phyloP scores from a whole-genome alignment of 768 basidiomycete genomes.

The Psilocybe tampanensis region DNA sequence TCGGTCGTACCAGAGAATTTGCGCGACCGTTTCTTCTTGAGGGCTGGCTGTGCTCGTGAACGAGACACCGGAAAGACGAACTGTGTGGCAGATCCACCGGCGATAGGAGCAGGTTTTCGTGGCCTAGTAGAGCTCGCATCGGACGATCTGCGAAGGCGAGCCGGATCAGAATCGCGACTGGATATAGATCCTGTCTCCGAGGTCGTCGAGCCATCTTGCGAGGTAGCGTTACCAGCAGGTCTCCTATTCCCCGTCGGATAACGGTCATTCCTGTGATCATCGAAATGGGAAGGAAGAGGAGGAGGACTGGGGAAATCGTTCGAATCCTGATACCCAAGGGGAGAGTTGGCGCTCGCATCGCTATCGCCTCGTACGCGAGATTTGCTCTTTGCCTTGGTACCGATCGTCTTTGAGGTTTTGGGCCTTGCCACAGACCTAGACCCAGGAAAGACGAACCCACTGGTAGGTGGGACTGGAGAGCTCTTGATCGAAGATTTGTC shows the following conservation, averaged over 20 bases:
- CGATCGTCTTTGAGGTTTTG: slow-evolving; percentile 22
- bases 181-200: slow-evolving; percentile 8
- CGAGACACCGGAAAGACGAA: slow-evolving; percentile 22
- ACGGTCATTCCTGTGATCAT: not conserved
- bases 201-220: not conserved
- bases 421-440: slow-evolving; percentile 27
- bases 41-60: slow-evolving; percentile 23
- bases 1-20: slow-evolving; percentile 1
- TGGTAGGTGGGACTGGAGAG: slow-evolving; percentile 7
- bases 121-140: not conserved
- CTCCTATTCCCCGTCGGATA: not conserved
- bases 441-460: slow-evolving; percentile 28
- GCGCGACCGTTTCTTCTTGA: slow-evolving; percentile 6
- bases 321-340: not conserved
- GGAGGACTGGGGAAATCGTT: not conserved
- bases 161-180: slow-evolving; percentile 10
- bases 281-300: not conserved
- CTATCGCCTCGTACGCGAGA: not conserved
- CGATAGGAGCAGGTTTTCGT: not conserved
- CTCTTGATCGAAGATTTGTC: not conserved
- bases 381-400: slow-evolving; percentile 8
- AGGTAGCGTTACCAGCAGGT: not conserved
- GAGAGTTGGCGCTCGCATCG: not conserved
- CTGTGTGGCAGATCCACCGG: slow-evolving; percentile 4
- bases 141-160: not conserved